Evolutionary conservation across 2,329 filamentous ascomycete genomes (phyloP), one percentile per base, ranked within the genome.

Genomic region (Talaromyces sp.): DNA sequence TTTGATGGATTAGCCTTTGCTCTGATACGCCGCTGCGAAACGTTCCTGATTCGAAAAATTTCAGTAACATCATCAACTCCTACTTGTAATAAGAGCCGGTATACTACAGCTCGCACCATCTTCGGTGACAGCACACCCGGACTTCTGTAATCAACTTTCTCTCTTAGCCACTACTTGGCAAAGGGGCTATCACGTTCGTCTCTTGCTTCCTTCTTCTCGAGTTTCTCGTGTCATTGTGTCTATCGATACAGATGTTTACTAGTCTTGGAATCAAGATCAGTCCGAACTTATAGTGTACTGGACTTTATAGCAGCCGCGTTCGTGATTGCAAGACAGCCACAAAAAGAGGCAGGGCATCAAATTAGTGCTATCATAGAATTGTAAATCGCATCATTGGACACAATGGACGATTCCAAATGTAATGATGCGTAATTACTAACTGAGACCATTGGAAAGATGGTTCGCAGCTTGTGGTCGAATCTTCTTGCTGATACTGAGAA

Each of bases 401-500:
- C 25, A 18, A 31, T 31, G 16, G n/a, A 25, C 9, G 21, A 14
- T 50, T 18, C 8, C 25, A 31, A 23, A 1, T n/a, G 23, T 6
- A 9, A 28, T 31, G 46, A n/a, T n/a, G 46, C 6, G 25, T n/a
- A 31, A 35, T 9, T 16, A 1, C n/a, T 54, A 21, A 2, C 33
- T 16, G 33, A 16, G 25, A 28, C 31, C 18, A 35, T 14, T 21
- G n/a, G 40, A 25, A 54, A 1, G 14, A 12, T 40, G 21, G 14
- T 42, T 54, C 6, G 37, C 23, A 14, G 23, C 23, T 14, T 25
- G 33, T 42, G 23, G 25, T 42, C 18, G 2, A 6, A 39, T 9
- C 39, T 31, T 59, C 28, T 40, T 59, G 57, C 57, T 63, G 31
- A 60, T 63, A 56, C 61, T 63, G 25, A 63, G 61, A 48, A 63